Conservation (phyloP, 2,329 filamentous ascomycete genomes). For the Fusarium tuaranense region DNA sequence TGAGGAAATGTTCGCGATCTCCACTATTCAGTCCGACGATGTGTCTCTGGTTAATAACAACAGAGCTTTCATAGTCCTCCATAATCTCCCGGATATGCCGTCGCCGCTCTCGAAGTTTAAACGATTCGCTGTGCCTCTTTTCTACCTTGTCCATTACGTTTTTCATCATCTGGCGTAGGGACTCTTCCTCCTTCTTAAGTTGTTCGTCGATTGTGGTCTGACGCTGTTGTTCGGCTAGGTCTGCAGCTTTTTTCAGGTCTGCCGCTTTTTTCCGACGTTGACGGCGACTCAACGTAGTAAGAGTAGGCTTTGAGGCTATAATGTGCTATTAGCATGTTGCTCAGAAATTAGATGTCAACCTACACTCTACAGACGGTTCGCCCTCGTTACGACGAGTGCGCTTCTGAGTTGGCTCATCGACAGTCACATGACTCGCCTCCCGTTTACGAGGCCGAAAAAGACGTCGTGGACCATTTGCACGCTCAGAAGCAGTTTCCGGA, state of each 20-base stretch:
- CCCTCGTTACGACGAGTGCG: background rate
- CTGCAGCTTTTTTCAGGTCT: background rate
- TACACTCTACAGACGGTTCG: background rate
- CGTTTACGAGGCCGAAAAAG: background rate
- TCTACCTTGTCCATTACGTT: background rate
- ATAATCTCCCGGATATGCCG: background rate
- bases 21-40: background rate
- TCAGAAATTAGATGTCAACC: background rate
- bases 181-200: background rate
- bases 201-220: background rate
- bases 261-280: background rate
- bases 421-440: background rate
- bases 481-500: background rate
- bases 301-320: background rate
- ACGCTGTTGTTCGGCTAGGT: background rate
- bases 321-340: background rate
- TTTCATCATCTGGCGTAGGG: background rate
- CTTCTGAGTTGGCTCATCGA: background rate
- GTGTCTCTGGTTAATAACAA: background rate
- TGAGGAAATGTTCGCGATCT: background rate
- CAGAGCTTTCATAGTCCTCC: background rate
- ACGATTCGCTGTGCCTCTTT: background rate
- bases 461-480: background rate
- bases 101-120: background rate
- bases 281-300: background rate